Percentiles rank a stretch among this genome's conserved stretches.
phyloP scores from a whole-genome alignment of 2,329 filamentous ascomycete genomes.

The Biscogniauxia sp. region DNA sequence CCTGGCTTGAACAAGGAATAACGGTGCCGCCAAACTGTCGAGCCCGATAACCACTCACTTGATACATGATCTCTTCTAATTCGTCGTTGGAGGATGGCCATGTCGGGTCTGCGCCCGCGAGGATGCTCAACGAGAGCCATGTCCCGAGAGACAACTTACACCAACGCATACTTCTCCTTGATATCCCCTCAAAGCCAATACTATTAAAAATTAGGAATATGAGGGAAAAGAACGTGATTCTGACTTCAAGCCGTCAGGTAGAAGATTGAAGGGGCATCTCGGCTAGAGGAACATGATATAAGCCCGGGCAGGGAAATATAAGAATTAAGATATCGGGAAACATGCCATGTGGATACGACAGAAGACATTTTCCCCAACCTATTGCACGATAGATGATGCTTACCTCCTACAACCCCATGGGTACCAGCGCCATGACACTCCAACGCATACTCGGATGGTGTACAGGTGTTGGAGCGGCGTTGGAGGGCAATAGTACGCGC shows the following conservation, averaged over 20 bases:
- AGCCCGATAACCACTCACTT: conserved; percentile 52
- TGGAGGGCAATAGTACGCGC: conserved; percentile 11
- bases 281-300: not conserved
- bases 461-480: not conserved
- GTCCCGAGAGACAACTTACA: conserved; percentile 29
- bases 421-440: not conserved
- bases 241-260: not conserved
- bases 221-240: not conserved
- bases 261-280: not conserved
- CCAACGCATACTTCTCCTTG: conserved; percentile 29
- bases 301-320: not conserved
- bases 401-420: not conserved
- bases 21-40: conserved; percentile 56
- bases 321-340: not conserved
- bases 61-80: conserved; percentile 62
- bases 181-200: not conserved
- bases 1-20: conserved; percentile 54
- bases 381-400: not conserved
- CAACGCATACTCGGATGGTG: not conserved
- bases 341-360: not conserved
- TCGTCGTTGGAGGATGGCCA: conserved; percentile 61
- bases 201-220: conserved; percentile 10
- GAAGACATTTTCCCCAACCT: not conserved
- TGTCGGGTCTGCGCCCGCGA: conserved; percentile 48
- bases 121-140: conserved; percentile 37